Percentiles rank a stretch among this genome's conserved stretches.
These are phyloP conservation scores for Rhodotorula sp. DNA, from an alignment of 1,284 basidiomycete genomes.

Conservation along the genomic window DNA sequence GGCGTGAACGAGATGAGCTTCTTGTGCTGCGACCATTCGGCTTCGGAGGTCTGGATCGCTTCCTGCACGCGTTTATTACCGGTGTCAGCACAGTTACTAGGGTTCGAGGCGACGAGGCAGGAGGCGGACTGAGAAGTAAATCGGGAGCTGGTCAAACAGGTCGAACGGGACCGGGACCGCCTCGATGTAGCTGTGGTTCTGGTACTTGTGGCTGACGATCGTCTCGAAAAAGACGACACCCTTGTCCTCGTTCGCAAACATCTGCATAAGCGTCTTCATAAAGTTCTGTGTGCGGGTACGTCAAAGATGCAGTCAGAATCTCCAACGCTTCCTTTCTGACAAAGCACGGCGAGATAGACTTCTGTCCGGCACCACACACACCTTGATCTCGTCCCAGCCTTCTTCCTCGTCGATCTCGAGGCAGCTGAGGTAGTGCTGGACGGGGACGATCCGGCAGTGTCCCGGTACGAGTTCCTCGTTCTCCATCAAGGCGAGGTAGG, in stretches of 20 bases:
- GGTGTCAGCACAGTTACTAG: too few relatives aligned
- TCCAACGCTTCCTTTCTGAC: too few relatives aligned
- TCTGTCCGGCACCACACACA: slow-evolving; percentile 52
- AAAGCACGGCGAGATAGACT: not conserved
- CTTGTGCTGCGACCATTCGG: slow-evolving; percentile 96
- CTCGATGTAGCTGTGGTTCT: slow-evolving; percentile 89
- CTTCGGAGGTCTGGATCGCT: slow-evolving; percentile 84
- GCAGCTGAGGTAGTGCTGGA: slow-evolving; percentile 86
- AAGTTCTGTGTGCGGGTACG: slow-evolving; percentile 67
- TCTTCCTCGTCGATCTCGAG: slow-evolving; percentile 96
- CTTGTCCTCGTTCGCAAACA: slow-evolving; percentile 78
- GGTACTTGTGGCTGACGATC: slow-evolving; percentile 75
- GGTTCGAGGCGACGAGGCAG: not conserved
- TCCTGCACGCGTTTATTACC: slow-evolving; percentile 57
- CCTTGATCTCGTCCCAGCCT: slow-evolving; percentile 86
- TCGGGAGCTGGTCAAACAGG: slow-evolving; percentile 78
- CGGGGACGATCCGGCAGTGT: slow-evolving; percentile 92
- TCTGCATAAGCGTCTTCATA: slow-evolving; percentile 96
- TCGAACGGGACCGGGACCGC: slow-evolving; percentile 81
- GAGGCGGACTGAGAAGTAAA: slow-evolving; percentile 76
- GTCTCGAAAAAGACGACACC: slow-evolving; percentile 94
- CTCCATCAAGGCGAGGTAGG: slow-evolving; percentile 81
- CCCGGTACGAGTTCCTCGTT: slow-evolving; percentile 81
- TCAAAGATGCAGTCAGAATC: not conserved
- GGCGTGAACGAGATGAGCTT: slow-evolving; percentile 88